Evolutionary conservation across 768 basidiomycete genomes (phyloP).

Genomic region (Lanmaoa rubissima): DNA sequence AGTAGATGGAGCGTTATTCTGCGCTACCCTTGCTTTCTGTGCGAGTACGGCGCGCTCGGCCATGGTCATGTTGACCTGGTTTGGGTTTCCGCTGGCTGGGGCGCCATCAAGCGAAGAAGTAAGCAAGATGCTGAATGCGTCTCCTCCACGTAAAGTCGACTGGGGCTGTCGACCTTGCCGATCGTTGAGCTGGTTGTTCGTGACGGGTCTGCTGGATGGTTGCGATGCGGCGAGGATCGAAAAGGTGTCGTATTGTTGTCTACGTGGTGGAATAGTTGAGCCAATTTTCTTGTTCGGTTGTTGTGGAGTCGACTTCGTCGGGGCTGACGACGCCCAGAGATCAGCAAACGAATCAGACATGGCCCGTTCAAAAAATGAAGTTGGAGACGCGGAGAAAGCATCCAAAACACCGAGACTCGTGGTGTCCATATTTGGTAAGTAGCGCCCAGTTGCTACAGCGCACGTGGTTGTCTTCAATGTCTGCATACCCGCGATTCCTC

Average conservation of each 20-base stretch:
- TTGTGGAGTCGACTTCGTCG: constrained; percentile 43
- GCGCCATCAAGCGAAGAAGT: constrained; percentile 37
- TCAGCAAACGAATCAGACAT: constrained; percentile 68
- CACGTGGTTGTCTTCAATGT: too few species aligned
- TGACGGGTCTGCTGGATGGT: constrained; percentile 21
- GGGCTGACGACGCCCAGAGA: constrained; percentile 69
- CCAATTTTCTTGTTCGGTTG: constrained; percentile 47
- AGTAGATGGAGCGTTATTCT: constrained; percentile 17
- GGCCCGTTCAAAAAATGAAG: not conserved
- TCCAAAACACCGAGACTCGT: too few species aligned
- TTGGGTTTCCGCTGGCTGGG: constrained; percentile 20
- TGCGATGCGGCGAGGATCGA: constrained; percentile 48
- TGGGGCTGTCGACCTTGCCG: constrained; percentile 14
- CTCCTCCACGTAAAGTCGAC: constrained; percentile 35
- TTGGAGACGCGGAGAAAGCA: too few species aligned
- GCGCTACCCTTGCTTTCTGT: constrained; percentile 43
- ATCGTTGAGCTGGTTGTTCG: constrained; percentile 22
- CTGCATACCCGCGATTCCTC: too few species aligned
- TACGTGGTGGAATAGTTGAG: constrained; percentile 30
- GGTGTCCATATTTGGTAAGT: too few species aligned
- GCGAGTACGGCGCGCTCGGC: constrained; percentile 67
- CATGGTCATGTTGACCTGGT: constrained; percentile 52
- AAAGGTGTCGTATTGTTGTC: constrained; percentile 54
- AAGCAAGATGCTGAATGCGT: constrained; percentile 78
- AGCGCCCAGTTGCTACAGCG: too few species aligned